Evolutionary conservation across 2,329 filamentous ascomycete species (phyloP).

Genomic region (Exutisphaerella laricina): DNA sequence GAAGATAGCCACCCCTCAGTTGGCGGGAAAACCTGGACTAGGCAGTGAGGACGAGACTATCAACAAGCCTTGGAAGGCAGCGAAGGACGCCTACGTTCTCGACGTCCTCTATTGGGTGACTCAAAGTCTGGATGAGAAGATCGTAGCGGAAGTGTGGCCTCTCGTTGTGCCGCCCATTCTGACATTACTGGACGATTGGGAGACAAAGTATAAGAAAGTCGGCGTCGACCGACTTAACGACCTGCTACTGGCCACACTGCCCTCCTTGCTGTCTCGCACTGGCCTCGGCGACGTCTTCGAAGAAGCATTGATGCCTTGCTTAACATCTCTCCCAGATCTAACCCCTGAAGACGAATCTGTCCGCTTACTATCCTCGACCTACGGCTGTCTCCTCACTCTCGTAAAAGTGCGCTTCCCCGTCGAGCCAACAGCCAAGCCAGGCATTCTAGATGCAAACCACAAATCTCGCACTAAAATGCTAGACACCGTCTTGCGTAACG

Average conservation of each 20-base stretch:
- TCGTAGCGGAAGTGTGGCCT: conserved; percentile 57
- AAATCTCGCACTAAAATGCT: conserved; percentile 37
- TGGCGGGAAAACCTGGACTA: conserved; percentile 35
- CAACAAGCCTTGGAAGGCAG: conserved; percentile 58
- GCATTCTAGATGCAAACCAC: conserved; percentile 33
- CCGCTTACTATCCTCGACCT: conserved; percentile 58
- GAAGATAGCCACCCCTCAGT: conserved; percentile 44
- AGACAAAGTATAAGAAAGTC: conserved; percentile 47
- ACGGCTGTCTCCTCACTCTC: conserved; percentile 60
- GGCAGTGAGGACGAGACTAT: conserved; percentile 37
- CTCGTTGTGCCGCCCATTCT: conserved; percentile 65
- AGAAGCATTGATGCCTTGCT: conserved; percentile 62
- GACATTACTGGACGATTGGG: conserved; percentile 60
- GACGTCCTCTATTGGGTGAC: conserved; percentile 60
- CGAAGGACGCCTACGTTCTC: conserved; percentile 45
- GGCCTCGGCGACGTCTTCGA: conserved; percentile 65
- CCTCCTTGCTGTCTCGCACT: conserved; percentile 52
- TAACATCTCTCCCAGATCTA: conserved; percentile 70
- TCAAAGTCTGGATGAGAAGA: conserved; percentile 44
- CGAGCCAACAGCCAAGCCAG: background rate
- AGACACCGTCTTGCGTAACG: conserved; percentile 41
- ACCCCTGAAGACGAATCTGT: conserved; percentile 69
- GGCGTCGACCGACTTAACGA: conserved; percentile 52
- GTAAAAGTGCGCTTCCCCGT: conserved; percentile 39
- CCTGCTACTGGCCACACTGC: conserved; percentile 54